Conservation (phyloP, 106 monocot species). For the Posidonia australis region DNA sequence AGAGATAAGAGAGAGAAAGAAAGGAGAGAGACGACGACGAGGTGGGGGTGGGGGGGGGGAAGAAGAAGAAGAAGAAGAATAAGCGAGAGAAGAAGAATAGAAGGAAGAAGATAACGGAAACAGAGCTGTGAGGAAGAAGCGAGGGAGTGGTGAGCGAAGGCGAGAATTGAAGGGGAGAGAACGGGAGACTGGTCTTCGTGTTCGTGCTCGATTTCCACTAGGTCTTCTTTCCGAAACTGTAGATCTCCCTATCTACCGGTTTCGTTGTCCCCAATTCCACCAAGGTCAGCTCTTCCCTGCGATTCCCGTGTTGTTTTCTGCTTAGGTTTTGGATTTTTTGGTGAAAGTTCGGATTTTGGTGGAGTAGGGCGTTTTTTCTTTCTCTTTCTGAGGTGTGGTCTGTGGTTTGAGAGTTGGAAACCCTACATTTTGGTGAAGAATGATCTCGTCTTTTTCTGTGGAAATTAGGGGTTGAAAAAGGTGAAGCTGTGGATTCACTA, state of each 20-base stretch:
- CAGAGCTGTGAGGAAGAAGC: background rate
- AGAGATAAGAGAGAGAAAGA: background rate
- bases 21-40: background rate
- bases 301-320: background rate
- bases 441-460: background rate
- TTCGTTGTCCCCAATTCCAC: background rate
- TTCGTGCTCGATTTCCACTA: background rate
- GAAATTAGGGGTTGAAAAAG: background rate
- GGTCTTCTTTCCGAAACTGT: background rate
- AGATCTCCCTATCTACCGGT: constrained; percentile 1
- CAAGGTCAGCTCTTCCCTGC: background rate
- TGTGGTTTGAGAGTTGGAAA: background rate
- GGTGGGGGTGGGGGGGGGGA: background rate
- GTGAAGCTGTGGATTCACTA: background rate
- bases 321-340: background rate
- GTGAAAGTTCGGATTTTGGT: background rate
- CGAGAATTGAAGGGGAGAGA: background rate
- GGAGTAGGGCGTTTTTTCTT: no score
- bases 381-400: background rate
- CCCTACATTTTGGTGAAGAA: constrained; percentile 6
- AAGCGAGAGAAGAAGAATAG: background rate
- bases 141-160: background rate
- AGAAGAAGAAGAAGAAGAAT: background rate
- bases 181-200: background rate
- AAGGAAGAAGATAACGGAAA: background rate